phyloP scores from a whole-genome alignment of 345 rosid species.

The Garcia nutans region DNA sequence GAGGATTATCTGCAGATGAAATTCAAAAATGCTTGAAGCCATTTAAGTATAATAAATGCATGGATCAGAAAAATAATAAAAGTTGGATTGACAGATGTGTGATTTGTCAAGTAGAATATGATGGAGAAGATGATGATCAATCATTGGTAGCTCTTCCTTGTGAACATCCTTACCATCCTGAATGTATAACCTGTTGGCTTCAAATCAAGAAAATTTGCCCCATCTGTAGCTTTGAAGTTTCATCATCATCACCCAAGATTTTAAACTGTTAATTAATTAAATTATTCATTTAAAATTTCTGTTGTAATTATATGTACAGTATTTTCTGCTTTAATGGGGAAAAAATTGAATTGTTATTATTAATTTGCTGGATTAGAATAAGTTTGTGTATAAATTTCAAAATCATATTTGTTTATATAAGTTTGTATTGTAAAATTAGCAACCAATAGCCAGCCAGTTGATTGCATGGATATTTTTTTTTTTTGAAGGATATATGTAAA shows the following conservation, averaged over 20 bases:
- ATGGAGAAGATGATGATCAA: constrained; percentile 45
- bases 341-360: neutral
- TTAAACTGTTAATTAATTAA: constrained; percentile 1
- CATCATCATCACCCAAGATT: constrained; percentile 33
- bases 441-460: no score
- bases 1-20: constrained; percentile 49
- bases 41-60: constrained; percentile 2
- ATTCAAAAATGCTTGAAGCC: constrained; percentile 39
- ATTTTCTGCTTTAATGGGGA: no score
- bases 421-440: no score
- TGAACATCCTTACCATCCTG: constrained; percentile 59
- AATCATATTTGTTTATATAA: no score
- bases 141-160: constrained; percentile 51
- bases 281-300: no score
- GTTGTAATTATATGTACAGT: no score
- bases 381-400: neutral
- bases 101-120: constrained; percentile 72
- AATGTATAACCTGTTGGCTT: constrained; percentile 70
- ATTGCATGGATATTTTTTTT: no score
- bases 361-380: neutral
- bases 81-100: constrained; percentile 61
- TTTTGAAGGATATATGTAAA: no score
- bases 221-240: constrained; percentile 58
- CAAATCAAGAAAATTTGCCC: constrained; percentile 70
- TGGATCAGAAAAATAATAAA: constrained; percentile 11